Evolutionary conservation across 331 rosid genomes (phyloP), one percentile per base, ranked within the genome.

Genomic region (Quercus tomentella): DNA sequence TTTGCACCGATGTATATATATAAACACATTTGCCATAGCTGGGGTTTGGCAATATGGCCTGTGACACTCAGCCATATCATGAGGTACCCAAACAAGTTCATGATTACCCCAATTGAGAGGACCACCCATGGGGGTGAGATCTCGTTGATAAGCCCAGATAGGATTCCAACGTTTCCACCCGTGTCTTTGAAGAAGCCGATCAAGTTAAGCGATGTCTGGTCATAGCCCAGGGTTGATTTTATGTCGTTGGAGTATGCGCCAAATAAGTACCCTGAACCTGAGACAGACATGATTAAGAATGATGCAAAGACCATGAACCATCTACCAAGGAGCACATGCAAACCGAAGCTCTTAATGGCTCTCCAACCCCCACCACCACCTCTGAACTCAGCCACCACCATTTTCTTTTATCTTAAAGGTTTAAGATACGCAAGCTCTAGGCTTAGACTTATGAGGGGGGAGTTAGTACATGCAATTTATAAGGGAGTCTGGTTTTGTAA

Each of bases 31-130:
- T 89, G 87, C 98, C 97, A 94, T 5, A 88, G 16, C 1, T 31
- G 79, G 15, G 97, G 97, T 41, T 82, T 88, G 5, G 84, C 15
- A 2, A 74, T 89, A 6, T 71, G 82, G 5, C 49, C 62, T 0
- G 94, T 84, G 26, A 94, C 94, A 0, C 92, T 82, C 0, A 92
- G 84, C 92, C 92, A 94, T 18, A 92, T 90, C 97, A 92, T 94
- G 88, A 90, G 87, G 87, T 92, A 94, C 70, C 97, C 94, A 3
- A 85, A 87, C 77, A 93, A 77, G 75, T 93, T 93, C 92, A 87
- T 86, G 23, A 76, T 28, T 9, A 86, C 81, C 0, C 96, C 94
- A 17, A 86, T 81, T 0, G 75, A 77, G n/a, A 93, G 92, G 1
- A 86, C 90, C 22, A 88, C 87, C 96, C 89, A 93, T 0, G 96